Percentiles rank a stretch among this genome's conserved stretches.
Conservation (phyloP, 345 rosid genomes). For the Citrus inodora region DNA sequence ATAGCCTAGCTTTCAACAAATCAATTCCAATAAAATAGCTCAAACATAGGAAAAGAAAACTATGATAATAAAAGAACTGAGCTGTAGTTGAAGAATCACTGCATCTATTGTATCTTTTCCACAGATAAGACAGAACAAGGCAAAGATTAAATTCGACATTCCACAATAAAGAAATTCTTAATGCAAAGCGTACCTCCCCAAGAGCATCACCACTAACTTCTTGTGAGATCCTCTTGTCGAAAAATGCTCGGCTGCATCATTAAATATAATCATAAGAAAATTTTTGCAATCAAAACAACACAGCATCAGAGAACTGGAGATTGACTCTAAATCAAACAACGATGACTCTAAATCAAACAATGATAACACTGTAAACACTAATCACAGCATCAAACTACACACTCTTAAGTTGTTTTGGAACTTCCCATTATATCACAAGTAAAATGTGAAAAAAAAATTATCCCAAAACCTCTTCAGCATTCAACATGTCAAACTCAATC, state of each 20-base stretch:
- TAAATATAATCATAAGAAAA: neutral
- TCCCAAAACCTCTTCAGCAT: neutral
- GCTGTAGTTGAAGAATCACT: too few species aligned
- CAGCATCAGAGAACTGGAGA: neutral
- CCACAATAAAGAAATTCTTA: neutral
- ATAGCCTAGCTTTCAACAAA: neutral
- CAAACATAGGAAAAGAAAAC: too few species aligned
- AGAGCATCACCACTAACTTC: slow-evolving; percentile 80
- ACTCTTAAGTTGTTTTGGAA: neutral
- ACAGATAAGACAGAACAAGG: neutral
- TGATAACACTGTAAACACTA: neutral
- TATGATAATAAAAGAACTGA: neutral
- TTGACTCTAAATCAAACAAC: neutral
- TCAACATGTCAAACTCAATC: neutral
- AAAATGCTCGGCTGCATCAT: slow-evolving; percentile 62
- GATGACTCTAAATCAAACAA: neutral
- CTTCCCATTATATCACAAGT: too few species aligned
- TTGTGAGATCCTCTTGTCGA: slow-evolving; percentile 84
- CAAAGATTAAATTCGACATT: neutral
- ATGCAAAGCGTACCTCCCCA: slow-evolving; percentile 50
- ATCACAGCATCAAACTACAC: neutral
- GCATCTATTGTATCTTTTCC: too few species aligned
- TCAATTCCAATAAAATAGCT: neutral
- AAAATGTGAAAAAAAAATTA: too few species aligned
- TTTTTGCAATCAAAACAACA: neutral